Evolutionary conservation across 1,139 yeast species (phyloP).

Genomic region (Casaregolazyma suthepensis): DNA sequence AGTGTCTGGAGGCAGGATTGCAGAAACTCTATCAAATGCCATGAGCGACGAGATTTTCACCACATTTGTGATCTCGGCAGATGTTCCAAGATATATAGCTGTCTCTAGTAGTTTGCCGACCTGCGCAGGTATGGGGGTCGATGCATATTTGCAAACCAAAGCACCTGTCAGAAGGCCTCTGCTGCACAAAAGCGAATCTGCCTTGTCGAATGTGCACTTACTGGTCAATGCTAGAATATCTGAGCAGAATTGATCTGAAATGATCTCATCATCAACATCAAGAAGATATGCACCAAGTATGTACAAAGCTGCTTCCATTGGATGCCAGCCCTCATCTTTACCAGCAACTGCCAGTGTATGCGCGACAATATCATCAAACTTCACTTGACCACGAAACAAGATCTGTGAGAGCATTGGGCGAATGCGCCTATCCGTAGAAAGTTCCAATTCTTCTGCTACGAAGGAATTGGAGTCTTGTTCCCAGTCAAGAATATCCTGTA

Average conservation of each 20-base stretch:
- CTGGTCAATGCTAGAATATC: neutral
- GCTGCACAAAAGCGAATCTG: neutral
- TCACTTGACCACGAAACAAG: slow-evolving; percentile 8
- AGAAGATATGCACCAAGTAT: slow-evolving; percentile 10
- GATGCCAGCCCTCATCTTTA: slow-evolving; percentile 3
- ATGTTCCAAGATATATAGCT: neutral
- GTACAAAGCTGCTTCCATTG: slow-evolving; percentile 11
- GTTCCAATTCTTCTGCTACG: slow-evolving; percentile 68
- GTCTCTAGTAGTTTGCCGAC: neutral
- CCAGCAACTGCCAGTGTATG: slow-evolving; percentile 1
- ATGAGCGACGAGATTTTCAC: slow-evolving; percentile 4
- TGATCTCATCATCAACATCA: slow-evolving; percentile 5
- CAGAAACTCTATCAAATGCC: slow-evolving; percentile 5
- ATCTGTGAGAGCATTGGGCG: slow-evolving; percentile 20
- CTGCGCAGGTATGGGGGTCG: neutral
- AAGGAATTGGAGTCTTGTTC: slow-evolving; percentile 54
- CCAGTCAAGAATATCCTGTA: slow-evolving; percentile 14
- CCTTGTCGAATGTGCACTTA: neutral
- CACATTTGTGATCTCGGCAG: neutral
- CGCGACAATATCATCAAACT: neutral
- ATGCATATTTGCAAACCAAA: neutral
- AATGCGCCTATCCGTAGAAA: slow-evolving; percentile 17
- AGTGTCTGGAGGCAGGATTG: neutral
- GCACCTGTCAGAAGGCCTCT: slow-evolving; percentile 1
- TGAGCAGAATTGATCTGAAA: neutral